A percentile compares a stretch with the other conserved stretches of the same genome.
These are phyloP conservation scores for Castanea sativa DNA, from an alignment of 306 rosid species.

Conservation along the genomic window DNA sequence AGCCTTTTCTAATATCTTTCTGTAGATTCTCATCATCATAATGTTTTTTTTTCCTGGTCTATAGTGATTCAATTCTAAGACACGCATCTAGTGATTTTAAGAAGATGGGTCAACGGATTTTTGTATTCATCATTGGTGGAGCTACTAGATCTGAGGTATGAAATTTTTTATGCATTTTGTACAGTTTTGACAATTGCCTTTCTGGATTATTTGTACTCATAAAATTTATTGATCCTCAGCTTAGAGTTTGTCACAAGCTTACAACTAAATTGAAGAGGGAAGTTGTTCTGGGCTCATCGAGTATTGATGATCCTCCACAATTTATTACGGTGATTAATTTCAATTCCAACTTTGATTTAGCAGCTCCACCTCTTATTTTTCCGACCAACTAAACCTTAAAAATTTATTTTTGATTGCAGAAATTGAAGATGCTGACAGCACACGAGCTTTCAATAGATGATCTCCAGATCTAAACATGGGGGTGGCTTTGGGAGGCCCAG, in stretches of 20 bases:
- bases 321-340: conserved; percentile 65
- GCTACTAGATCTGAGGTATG: conserved; percentile 97
- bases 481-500: conserved; percentile 12
- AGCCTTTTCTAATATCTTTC: conserved; percentile 8
- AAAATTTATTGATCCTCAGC: conserved; percentile 50
- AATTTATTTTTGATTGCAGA: conserved; percentile 47
- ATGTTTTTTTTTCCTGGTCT: conserved; percentile 20
- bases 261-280: conserved; percentile 78
- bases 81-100: conserved; percentile 86
- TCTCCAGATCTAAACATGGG: conserved; percentile 61
- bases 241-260: conserved; percentile 94
- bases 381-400: background rate
- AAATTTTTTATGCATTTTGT: background rate
- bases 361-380: background rate
- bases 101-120: conserved; percentile 86
- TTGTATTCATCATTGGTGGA: conserved; percentile 91
- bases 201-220: background rate
- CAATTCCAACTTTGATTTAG: background rate
- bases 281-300: conserved; percentile 82
- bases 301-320: conserved; percentile 91
- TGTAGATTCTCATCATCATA: background rate
- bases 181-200: background rate
- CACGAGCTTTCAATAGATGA: conserved; percentile 80
- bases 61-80: conserved; percentile 78
- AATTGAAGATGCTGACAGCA: conserved; percentile 66